phyloP scores from a whole-genome alignment of 2,329 filamentous ascomycete genomes.

The Xylariaceae sp. region DNA sequence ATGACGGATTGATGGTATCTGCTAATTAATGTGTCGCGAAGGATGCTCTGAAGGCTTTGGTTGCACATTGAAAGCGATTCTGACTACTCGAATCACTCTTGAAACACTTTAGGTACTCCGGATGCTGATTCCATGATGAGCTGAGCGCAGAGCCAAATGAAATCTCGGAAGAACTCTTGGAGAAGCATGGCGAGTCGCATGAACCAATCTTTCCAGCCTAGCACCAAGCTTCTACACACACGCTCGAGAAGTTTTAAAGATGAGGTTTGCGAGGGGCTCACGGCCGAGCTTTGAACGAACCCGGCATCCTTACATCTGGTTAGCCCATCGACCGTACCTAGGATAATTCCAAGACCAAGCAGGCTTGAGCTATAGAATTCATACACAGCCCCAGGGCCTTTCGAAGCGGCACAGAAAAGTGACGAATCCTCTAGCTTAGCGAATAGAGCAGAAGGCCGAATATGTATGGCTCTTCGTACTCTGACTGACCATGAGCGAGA shows the following conservation, averaged over 20 bases:
- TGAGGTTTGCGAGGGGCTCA: too few species aligned
- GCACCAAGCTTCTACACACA: constrained; percentile 1
- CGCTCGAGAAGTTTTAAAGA: not conserved
- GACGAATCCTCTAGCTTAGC: not conserved
- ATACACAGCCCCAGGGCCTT: too few species aligned
- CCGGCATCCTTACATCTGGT: too few species aligned
- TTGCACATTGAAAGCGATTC: not conserved
- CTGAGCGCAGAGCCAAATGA: not conserved
- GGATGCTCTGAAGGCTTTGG: constrained; percentile 2
- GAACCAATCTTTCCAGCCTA: constrained; percentile 1
- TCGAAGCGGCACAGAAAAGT: too few species aligned
- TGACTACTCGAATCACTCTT: not conserved
- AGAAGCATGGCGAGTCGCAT: not conserved
- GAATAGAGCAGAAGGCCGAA: not conserved
- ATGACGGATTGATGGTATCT: not conserved
- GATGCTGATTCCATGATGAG: not conserved
- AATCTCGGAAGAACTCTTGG: constrained; percentile 2
- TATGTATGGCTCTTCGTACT: constrained; percentile 1
- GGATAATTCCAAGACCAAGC: too few species aligned
- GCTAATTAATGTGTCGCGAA: not conserved
- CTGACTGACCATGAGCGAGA: constrained; percentile 1
- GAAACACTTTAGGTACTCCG: not conserved
- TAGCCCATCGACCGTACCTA: too few species aligned
- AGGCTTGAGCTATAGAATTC: too few species aligned
- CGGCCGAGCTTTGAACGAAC: too few species aligned